A percentile compares a stretch with the other conserved stretches of the same genome.
Conservation (phyloP, 306 rosid genomes). For the Gillenia trifoliata region DNA sequence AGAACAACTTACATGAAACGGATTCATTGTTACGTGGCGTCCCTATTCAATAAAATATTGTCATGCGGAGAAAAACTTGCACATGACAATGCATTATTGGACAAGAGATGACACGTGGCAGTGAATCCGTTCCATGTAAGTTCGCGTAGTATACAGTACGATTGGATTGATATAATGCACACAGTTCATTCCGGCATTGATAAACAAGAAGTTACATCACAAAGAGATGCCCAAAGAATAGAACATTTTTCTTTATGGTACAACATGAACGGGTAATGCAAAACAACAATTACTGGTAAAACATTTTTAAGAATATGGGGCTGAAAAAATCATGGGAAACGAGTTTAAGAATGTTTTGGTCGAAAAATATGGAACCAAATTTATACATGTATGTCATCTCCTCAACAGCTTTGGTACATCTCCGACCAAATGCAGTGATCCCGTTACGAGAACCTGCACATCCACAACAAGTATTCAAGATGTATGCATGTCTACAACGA, state of each 20-base stretch:
- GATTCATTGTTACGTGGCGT: too few species aligned
- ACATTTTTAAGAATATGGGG: too few species aligned
- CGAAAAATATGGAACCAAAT: neutral
- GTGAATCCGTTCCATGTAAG: too few species aligned
- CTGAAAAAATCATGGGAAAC: too few species aligned
- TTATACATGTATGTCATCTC: constrained; percentile 25
- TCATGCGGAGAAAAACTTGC: too few species aligned
- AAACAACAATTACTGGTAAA: neutral
- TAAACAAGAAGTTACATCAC: neutral
- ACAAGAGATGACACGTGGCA: too few species aligned
- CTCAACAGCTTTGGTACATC: constrained; percentile 44
- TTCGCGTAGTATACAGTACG: too few species aligned
- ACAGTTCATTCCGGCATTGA: neutral
- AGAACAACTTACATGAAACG: too few species aligned
- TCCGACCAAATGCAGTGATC: constrained; percentile 69
- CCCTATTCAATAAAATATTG: too few species aligned
- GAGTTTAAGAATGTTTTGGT: constrained; percentile 14
- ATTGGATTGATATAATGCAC: too few species aligned
- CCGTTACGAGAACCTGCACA: constrained; percentile 74
- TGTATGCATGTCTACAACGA: neutral
- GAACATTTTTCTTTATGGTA: neutral
- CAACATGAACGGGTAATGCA: neutral
- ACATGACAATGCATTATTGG: too few species aligned
- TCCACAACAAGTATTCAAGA: constrained; percentile 3
- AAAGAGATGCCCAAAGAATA: neutral